These are phyloP conservation scores for Cenchrus purpureus DNA, from an alignment of 176 grass and related monocot genomes.

Conservation along the genomic window DNA sequence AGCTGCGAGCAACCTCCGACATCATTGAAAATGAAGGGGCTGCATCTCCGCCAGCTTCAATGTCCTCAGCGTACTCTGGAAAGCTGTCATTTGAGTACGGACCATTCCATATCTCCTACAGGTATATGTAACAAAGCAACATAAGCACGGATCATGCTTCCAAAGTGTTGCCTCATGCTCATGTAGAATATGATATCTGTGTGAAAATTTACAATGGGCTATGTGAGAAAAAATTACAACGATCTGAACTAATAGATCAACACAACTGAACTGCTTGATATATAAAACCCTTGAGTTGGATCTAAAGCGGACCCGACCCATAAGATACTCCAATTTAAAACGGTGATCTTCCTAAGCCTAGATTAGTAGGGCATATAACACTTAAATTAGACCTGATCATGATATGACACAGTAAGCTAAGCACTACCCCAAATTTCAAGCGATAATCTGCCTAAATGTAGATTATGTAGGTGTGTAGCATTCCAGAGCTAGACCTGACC, in stretches of 20 bases:
- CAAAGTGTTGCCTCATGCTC: background rate
- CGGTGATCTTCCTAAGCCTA: background rate
- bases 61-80: conserved; percentile 85
- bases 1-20: conserved; percentile 64
- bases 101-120: conserved; percentile 96
- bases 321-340: background rate
- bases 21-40: conserved; percentile 94
- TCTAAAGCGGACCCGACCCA: background rate
- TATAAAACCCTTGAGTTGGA: background rate
- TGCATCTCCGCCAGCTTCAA: conserved; percentile 79
- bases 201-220: background rate
- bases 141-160: background rate
- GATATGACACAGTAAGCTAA: too few species aligned
- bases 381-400: too few species aligned
- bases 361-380: background rate
- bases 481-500: background rate
- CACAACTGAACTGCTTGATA: background rate
- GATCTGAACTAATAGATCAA: background rate
- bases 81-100: conserved; percentile 97
- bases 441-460: too few species aligned
- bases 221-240: background rate
- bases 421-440: too few species aligned
- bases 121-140: conserved; percentile 16
- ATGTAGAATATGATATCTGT: background rate
- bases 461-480: background rate